Percentiles rank a stretch among this genome's conserved stretches.
phyloP scores from a whole-genome alignment of 2,329 filamentous ascomycete genomes.

The Coccinonectria pachysandricola region DNA sequence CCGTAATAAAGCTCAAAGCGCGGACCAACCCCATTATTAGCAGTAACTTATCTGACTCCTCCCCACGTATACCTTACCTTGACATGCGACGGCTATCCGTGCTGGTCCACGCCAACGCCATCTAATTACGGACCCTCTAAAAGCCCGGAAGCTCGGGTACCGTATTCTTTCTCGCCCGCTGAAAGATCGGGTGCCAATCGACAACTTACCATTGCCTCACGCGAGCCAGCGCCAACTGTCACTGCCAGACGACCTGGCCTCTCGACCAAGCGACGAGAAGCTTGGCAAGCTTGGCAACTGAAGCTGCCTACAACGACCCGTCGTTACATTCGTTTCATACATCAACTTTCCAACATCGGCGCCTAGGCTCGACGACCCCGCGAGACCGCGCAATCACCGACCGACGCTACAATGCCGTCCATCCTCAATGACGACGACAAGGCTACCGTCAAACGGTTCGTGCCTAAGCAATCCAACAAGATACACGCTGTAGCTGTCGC shows the following conservation, averaged over 20 bases:
- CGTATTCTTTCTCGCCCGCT: conserved; percentile 10
- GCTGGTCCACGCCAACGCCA: conserved; percentile 17
- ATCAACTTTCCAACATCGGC: too few species aligned
- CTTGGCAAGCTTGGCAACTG: too few species aligned
- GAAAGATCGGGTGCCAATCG: conserved; percentile 6
- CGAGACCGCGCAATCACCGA: conserved; percentile 2
- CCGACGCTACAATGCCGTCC: conserved; percentile 40
- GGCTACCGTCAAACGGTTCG: conserved; percentile 87
- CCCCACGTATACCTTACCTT: too few species aligned
- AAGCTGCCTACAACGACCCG: too few species aligned
- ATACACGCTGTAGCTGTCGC: conserved; percentile 93
- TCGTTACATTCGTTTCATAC: too few species aligned
- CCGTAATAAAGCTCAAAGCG: too few species aligned
- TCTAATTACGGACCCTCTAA: conserved; percentile 15
- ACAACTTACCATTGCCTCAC: conserved; percentile 13
- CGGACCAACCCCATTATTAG: too few species aligned
- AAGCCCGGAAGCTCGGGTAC: conserved; percentile 18
- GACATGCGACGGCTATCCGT: conserved; percentile 18
- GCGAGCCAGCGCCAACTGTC: conserved; percentile 17
- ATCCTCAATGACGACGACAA: conserved; percentile 88
- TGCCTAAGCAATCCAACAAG: conserved; percentile 93
- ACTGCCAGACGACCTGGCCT: conserved; percentile 4
- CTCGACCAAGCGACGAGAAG: too few species aligned
- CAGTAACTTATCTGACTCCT: too few species aligned
- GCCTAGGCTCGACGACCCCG: not conserved